Base-by-base conservation (phyloP, 1,139 yeast species). In the Pichia sp. region DNA sequence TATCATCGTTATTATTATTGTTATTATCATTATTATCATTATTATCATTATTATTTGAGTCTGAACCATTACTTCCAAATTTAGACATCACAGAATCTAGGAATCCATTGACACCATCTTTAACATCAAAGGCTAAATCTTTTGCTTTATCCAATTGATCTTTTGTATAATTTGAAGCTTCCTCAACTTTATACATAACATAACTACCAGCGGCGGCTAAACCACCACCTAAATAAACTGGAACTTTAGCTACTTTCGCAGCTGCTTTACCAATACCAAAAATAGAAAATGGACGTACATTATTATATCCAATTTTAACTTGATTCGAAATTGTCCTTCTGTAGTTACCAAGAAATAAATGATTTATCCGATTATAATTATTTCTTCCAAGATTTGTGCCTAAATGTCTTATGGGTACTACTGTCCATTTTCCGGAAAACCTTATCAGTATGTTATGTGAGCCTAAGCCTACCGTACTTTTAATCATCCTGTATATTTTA, bases 171-270 rank as follows among this genome's bases (percentile, higher is more conserved):
- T 63, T 70, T 1, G 87, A 74, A 0, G 95, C 95, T 64, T 90
- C 95, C 49, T 89, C 95, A 4, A 89, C 85, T 62, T 92, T 90
- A 62, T 89, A 89, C 28, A 90, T 87, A 39, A 89, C 82, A 60
- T 89, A 92, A 4, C 96, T 84, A 0, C 96, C 95, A 4, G 95
- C 96, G 8, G 97, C 97, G 1, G 95, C 96, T 38, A 89, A 65
- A 0, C 96, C 87, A 8, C 96, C 95, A 1, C 96, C 96, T 1
- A 87, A 67, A 53, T 87, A 87, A 0, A 87, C 90, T 0, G 95
- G 95, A 1, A 84, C 64, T 49, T 77, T 76, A 4, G 78, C 73
- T 4, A 74, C 67, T 56, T 78, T 82, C 32, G 77, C 73, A 34
- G 84, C 73, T 1, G 76, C 55, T 57, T 70, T 76, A 10, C 83